These are phyloP conservation scores for Chrysanthemum lavandulifolium DNA, from an alignment of 129 eudicot species.

Conservation along the genomic window DNA sequence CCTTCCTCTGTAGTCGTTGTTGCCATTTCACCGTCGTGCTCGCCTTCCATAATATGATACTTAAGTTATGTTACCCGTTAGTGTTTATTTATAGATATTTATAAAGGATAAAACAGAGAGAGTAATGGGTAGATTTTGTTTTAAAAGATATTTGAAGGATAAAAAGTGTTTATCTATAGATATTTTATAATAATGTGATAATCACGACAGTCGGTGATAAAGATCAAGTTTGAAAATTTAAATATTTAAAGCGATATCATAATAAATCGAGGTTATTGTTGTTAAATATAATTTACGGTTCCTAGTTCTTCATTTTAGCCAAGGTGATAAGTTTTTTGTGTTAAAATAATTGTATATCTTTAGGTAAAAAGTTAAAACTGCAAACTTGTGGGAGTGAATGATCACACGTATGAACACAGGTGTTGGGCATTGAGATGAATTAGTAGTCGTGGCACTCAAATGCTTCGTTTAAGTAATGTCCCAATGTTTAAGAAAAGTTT, in stretches of 20 bases:
- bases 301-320: too few relatives aligned
- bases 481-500: neutral
- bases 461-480: neutral
- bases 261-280: too few relatives aligned
- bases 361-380: neutral
- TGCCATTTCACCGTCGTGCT: conserved; percentile 3
- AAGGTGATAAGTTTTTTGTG: too few relatives aligned
- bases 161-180: too few relatives aligned
- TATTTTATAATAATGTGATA: too few relatives aligned
- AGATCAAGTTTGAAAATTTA: too few relatives aligned
- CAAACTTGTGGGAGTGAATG: neutral
- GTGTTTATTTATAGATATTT: conserved; percentile 1
- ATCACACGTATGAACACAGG: conserved; percentile 28
- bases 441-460: conserved; percentile 1
- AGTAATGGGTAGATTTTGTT: neutral
- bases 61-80: too few relatives aligned
- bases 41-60: conserved; percentile 15
- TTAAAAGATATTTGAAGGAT: neutral
- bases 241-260: too few relatives aligned
- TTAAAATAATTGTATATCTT: neutral
- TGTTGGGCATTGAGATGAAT: conserved; percentile 18
- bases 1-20: conserved; percentile 1
- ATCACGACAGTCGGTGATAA: too few relatives aligned
- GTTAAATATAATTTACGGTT: too few relatives aligned
- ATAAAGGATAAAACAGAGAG: conserved; percentile 15